Evolutionary conservation across 257 asterid genomes (phyloP).

Genomic region (Jaltomata sinuosa): DNA sequence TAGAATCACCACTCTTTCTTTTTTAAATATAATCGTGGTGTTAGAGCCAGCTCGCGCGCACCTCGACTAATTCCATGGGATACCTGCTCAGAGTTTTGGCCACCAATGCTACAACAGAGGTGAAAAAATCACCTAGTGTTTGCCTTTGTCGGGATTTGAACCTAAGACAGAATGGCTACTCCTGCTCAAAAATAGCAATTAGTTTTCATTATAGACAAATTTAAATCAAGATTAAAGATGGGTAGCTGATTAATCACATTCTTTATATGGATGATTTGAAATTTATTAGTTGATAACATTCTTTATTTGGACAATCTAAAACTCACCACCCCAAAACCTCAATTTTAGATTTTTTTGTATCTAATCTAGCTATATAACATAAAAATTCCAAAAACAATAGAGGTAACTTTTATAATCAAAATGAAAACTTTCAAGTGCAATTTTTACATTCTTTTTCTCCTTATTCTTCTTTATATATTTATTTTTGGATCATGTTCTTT

Average conservation of each 20-base stretch:
- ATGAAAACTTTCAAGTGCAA: neutral
- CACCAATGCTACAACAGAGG: neutral
- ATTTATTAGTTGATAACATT: neutral
- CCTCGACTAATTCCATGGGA: neutral
- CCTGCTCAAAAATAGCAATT: neutral
- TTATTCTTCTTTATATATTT: neutral
- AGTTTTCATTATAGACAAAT: neutral
- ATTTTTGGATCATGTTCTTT: neutral
- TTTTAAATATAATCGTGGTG: neutral
- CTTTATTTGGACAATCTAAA: constrained; percentile 4
- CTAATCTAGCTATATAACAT: neutral
- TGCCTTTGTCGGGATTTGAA: neutral
- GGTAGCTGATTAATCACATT: constrained; percentile 11
- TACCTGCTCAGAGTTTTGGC: too few relatives aligned
- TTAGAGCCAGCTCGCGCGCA: neutral
- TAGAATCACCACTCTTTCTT: too few relatives aligned
- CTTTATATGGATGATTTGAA: constrained; percentile 3
- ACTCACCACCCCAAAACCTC: neutral
- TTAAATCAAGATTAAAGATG: neutral
- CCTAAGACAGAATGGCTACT: neutral
- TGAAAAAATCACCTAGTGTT: neutral
- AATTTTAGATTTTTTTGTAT: neutral
- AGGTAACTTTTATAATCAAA: neutral
- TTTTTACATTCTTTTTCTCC: neutral
- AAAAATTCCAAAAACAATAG: neutral